Base-by-base conservation (phyloP, 1,284 basidiomycete genomes). In the Ceratobasidium sp. region DNA sequence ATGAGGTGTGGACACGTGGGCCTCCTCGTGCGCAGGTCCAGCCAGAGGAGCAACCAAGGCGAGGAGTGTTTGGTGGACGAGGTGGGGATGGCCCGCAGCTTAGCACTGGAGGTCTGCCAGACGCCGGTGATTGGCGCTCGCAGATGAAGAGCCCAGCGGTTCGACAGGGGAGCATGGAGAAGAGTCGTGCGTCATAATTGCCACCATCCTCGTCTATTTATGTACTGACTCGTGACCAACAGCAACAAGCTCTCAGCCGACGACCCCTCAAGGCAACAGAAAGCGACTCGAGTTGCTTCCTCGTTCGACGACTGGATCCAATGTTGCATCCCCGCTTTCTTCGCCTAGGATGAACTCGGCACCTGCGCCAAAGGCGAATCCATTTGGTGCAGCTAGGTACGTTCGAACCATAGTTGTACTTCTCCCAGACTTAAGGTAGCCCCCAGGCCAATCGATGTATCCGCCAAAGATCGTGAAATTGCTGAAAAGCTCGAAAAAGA, bases 331-430 rank as follows among this genome's bases (percentile, higher is more conserved):
- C 33, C 92, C 94, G 3, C 84, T 95, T 51, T 90, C 92, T 0
- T 92, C 93, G 5, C 90, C 93, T 4, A 93, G 92, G 83, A 88
- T 92, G 80, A 85, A 86, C 49, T 82, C 88, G 5, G 83, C 87
- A 2, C 58, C 58, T 49, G 84, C 88, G 58, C 82, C 84, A 67
- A 94, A 84, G 71, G 79, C 86, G 20, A 85, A 89, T 82, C 96
- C 97, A 1, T 99, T 99, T 82, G 97, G 97, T 76, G 88, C 89
- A 68, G 97, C 97, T 53, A 91, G 85, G 92, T 94, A 81, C 78
- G 89, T 82, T 39, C 13, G 26, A 6, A 13, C 6, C 23, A 1
- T 6, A n/a, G 3, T 20, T 37, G 35, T 35, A 17, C 26, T 58
- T 17, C 28, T 31, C 28, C 54, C 7, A 7, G 17, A 58, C 28